Evolutionary conservation across 1,284 basidiomycete species (phyloP).

Genomic region (Melampsora americana): DNA sequence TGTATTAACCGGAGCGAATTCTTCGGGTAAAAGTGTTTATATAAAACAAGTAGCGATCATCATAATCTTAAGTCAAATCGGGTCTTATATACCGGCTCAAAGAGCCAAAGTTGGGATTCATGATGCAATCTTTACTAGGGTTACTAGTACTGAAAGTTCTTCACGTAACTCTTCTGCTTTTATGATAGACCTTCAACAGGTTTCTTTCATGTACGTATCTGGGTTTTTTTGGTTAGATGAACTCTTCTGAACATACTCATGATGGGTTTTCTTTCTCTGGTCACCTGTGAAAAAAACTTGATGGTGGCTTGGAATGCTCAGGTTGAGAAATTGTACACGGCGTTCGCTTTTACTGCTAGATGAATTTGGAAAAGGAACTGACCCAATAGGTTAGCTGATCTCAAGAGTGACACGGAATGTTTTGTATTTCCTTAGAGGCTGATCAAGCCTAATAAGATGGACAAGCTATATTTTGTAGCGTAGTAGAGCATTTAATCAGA

Average conservation of each 20-base stretch:
- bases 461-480: conserved; percentile 40
- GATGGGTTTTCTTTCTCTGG: no score
- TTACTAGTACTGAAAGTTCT: conserved; percentile 36
- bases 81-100: conserved; percentile 87
- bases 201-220: conserved; percentile 38
- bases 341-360: conserved; percentile 38
- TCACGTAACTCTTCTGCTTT: conserved; percentile 32
- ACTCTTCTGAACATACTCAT: background rate
- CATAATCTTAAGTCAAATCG: conserved; percentile 83
- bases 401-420: background rate
- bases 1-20: conserved; percentile 40
- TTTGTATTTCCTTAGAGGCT: background rate
- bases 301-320: background rate
- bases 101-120: conserved; percentile 77
- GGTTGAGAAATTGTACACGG: conserved; percentile 37
- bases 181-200: conserved; percentile 40
- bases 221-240: background rate
- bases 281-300: background rate
- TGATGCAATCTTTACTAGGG: conserved; percentile 78
- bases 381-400: conserved; percentile 29
- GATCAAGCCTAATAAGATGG: conserved; percentile 11
- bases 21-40: conserved; percentile 71
- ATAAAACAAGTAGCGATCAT: conserved; percentile 89
- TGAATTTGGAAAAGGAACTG: conserved; percentile 43
- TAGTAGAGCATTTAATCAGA: conserved; percentile 35